Conservation (phyloP, 2,329 filamentous ascomycete genomes). For the Stenocarpella maydis region DNA sequence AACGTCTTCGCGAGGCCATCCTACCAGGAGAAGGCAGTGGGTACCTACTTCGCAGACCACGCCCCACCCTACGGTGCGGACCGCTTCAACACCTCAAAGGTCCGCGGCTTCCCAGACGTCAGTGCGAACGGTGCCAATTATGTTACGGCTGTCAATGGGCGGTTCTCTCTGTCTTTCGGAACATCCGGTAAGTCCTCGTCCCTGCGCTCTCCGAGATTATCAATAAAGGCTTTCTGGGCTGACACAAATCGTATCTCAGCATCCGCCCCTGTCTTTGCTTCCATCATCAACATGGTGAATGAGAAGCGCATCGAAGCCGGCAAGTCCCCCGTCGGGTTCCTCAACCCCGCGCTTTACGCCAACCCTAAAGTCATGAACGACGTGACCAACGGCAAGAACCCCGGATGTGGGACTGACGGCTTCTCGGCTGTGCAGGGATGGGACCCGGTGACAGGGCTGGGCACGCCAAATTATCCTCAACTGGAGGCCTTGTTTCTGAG, state of each 20-base stretch:
- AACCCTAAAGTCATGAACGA: constrained; percentile 38
- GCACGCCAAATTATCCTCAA: constrained; percentile 41
- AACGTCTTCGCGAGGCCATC: constrained; percentile 56
- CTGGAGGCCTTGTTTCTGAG: constrained; percentile 41
- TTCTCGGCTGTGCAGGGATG: constrained; percentile 41
- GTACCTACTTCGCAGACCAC: constrained; percentile 51
- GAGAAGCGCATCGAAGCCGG: constrained; percentile 46
- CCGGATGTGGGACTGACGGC: constrained; percentile 41
- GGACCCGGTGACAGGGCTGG: constrained; percentile 42
- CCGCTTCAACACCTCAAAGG: constrained; percentile 55
- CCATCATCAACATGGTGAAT: constrained; percentile 48
- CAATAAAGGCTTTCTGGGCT: not conserved
- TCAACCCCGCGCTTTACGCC: constrained; percentile 46
- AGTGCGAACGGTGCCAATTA: constrained; percentile 54
- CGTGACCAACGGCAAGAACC: constrained; percentile 40
- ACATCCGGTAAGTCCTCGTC: constrained; percentile 49
- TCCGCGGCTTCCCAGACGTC: constrained; percentile 59
- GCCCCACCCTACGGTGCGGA: constrained; percentile 52
- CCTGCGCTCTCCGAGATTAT: not conserved
- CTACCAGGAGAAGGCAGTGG: constrained; percentile 55
- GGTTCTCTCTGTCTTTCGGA: constrained; percentile 54
- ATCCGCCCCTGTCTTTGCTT: constrained; percentile 46
- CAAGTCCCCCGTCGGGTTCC: constrained; percentile 48
- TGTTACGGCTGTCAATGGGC: constrained; percentile 52
- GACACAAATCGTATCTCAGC: constrained; percentile 31